These are phyloP conservation scores for Flaveria ramosissima DNA, from an alignment of 129 eudicot genomes.

Conservation along the genomic window DNA sequence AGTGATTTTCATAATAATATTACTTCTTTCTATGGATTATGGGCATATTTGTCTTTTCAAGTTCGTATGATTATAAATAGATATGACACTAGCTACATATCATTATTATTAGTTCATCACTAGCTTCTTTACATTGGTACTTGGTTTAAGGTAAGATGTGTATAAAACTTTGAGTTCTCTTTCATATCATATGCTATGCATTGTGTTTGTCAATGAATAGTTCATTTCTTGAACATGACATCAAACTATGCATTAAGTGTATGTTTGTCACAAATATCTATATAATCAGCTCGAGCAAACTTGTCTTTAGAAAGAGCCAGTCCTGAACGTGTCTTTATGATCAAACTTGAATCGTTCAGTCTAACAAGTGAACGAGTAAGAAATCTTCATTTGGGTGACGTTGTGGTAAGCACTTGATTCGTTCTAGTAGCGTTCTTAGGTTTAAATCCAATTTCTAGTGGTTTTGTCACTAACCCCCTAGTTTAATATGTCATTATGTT, in stretches of 20 bases:
- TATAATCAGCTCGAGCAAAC: not conserved
- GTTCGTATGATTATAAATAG: conserved; percentile 18
- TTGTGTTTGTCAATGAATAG: conserved; percentile 3
- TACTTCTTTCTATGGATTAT: conserved; percentile 4
- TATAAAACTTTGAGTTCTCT: not conserved
- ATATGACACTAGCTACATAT: conserved; percentile 11
- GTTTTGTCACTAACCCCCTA: not conserved
- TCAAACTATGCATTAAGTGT: not conserved
- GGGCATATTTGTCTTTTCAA: conserved; percentile 37
- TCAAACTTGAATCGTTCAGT: too few species aligned
- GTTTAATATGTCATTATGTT: too few species aligned
- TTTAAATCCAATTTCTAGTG: not conserved
- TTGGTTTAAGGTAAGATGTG: conserved; percentile 30
- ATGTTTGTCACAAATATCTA: not conserved
- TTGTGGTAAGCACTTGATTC: not conserved
- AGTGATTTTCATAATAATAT: conserved; percentile 24
- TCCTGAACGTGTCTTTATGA: not conserved
- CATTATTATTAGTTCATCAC: conserved; percentile 20
- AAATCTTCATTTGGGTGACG: too few species aligned
- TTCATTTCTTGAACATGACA: conserved; percentile 17
- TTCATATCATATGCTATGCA: not conserved
- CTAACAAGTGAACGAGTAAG: too few species aligned
- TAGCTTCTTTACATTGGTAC: conserved; percentile 4
- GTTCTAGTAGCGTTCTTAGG: not conserved
- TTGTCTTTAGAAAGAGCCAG: not conserved